Percentiles rank a stretch among this genome's conserved stretches.
Evolutionary conservation across 352 stramenopile species (phyloP).

Genomic region (Thalassiosira hispida): DNA sequence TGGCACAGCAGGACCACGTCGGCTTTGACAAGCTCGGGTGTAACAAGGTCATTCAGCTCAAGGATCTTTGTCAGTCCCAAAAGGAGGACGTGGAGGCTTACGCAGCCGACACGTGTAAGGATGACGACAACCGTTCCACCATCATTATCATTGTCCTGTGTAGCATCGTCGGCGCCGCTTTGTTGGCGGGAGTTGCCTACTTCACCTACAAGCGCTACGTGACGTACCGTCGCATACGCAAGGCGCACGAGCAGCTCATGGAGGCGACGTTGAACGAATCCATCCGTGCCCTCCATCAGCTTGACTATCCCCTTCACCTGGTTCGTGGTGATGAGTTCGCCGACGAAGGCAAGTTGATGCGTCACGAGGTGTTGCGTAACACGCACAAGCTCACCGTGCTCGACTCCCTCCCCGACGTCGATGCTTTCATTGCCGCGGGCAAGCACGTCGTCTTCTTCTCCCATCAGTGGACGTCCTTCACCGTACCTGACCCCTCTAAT

Average conservation of each 20-base stretch:
- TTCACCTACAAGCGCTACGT: slow-evolving; percentile 33
- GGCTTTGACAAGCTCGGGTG: slow-evolving; percentile 40
- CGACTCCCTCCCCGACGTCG: slow-evolving; percentile 51
- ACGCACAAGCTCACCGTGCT: slow-evolving; percentile 56
- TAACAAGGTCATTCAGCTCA: slow-evolving; percentile 24
- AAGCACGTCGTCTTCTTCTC: slow-evolving; percentile 57
- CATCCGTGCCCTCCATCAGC: slow-evolving; percentile 38
- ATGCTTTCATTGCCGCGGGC: slow-evolving; percentile 44
- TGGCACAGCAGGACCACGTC: slow-evolving; percentile 3
- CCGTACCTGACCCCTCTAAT: slow-evolving; percentile 43
- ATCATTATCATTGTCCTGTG: slow-evolving; percentile 44
- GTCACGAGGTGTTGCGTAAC: slow-evolving; percentile 52
- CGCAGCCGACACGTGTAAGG: slow-evolving; percentile 31
- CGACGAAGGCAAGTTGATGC: slow-evolving; percentile 42
- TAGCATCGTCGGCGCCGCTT: slow-evolving; percentile 22
- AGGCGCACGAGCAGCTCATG: slow-evolving; percentile 55
- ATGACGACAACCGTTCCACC: slow-evolving; percentile 15
- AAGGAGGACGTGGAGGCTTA: slow-evolving; percentile 51
- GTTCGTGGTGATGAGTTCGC: slow-evolving; percentile 47
- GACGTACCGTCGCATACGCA: slow-evolving; percentile 34
- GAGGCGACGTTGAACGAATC: slow-evolving; percentile 48
- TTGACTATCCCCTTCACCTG: slow-evolving; percentile 53
- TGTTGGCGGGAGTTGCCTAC: slow-evolving; percentile 23
- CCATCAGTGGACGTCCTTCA: slow-evolving; percentile 58
- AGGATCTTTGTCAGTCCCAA: slow-evolving; percentile 40